phyloP scores from a whole-genome alignment of 169 alveolate species.

The Eimeria necatrix region DNA sequence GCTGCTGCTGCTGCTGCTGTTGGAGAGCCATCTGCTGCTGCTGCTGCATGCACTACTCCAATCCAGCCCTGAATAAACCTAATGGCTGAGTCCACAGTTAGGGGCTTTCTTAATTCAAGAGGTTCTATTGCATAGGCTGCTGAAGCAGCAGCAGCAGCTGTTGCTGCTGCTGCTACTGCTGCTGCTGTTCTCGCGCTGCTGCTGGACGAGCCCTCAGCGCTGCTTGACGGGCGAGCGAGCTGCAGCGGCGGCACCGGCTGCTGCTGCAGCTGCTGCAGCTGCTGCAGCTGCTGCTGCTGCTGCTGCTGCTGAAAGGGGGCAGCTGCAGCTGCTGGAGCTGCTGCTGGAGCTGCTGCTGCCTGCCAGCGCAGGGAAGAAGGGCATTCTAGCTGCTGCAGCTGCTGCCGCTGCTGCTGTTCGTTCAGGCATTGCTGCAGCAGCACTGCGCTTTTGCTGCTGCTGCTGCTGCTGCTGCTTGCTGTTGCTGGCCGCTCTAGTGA shows the following conservation, averaged over 20 bases:
- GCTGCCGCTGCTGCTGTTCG: background rate
- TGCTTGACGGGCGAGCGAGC: background rate
- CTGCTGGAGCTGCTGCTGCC: background rate
- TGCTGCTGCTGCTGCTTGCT: slow-evolving; percentile 16
- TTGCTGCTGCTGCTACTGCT: background rate
- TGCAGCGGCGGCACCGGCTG: background rate
- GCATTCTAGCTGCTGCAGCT: background rate
- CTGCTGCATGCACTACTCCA: background rate
- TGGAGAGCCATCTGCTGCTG: background rate
- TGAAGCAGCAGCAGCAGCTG: slow-evolving; percentile 1
- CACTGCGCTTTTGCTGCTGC: slow-evolving; percentile 12
- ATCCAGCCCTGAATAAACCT: slow-evolving; percentile 5
- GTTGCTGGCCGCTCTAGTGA: too few species aligned
- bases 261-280: background rate
- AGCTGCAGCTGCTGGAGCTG: background rate
- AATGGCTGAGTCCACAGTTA: background rate
- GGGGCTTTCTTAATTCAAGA: background rate
- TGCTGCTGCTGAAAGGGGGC: background rate
- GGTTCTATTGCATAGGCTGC: background rate
- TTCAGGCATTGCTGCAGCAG: background rate
- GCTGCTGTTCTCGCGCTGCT: too few species aligned
- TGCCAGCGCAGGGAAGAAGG: too few species aligned
- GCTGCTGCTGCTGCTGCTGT: slow-evolving; percentile 19
- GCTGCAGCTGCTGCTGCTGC: slow-evolving; percentile 31
- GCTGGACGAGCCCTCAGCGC: too few species aligned